phyloP scores from a whole-genome alignment of 164 flowering plant genomes.

The Magnolia changhungtana region DNA sequence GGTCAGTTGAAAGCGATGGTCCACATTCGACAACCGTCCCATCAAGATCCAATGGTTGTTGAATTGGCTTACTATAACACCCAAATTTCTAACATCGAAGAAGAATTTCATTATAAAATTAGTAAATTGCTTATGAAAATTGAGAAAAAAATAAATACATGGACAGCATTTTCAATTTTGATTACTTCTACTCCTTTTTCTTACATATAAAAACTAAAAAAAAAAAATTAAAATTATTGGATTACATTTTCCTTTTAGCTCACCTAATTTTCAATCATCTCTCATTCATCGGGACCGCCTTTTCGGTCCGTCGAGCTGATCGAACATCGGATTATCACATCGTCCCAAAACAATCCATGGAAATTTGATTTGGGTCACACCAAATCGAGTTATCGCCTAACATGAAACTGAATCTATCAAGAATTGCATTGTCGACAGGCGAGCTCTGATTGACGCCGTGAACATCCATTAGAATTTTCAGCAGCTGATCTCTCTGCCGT shows the following conservation, averaged over 20 bases:
- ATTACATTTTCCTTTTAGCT: not conserved
- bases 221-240: too few relatives aligned
- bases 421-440: constrained; percentile 1
- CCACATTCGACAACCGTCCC: too few relatives aligned
- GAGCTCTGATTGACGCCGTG: constrained; percentile 1
- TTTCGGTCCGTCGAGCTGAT: not conserved
- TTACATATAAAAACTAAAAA: too few relatives aligned
- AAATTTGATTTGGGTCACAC: constrained; percentile 11
- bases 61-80: too few relatives aligned
- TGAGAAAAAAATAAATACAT: too few relatives aligned
- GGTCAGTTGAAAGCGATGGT: too few relatives aligned
- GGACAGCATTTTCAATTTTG: too few relatives aligned
- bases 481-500: constrained; percentile 22
- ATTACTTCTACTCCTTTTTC: too few relatives aligned
- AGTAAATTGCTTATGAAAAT: too few relatives aligned
- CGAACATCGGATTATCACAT: not conserved
- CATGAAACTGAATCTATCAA: constrained; percentile 5
- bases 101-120: too few relatives aligned
- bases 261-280: not conserved
- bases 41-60: too few relatives aligned
- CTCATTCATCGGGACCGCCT: not conserved
- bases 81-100: too few relatives aligned
- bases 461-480: constrained; percentile 21
- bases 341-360: not conserved
- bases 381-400: constrained; percentile 5